These are phyloP conservation scores for Geoglossum cookeanum DNA, from an alignment of 2,329 filamentous ascomycete species.

Conservation along the genomic window DNA sequence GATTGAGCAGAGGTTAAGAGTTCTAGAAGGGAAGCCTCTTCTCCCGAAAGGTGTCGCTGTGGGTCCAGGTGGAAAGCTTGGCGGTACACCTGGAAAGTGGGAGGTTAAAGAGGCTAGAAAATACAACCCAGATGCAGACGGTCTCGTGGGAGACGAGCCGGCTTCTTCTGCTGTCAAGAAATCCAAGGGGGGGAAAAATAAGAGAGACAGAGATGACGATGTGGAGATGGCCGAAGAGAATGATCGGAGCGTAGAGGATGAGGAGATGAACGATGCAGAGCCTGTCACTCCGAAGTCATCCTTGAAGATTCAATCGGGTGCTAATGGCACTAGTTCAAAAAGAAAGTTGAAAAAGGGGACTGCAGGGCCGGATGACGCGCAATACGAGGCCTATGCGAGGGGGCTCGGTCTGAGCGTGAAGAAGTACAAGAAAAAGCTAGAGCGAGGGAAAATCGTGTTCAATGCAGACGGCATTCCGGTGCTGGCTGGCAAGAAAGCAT, in stretches of 20 bases:
- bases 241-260: conserved; percentile 7
- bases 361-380: conserved; percentile 18
- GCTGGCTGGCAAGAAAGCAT: conserved; percentile 54
- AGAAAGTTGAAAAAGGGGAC: conserved; percentile 21
- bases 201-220: conserved; percentile 23
- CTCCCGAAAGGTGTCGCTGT: conserved; percentile 57
- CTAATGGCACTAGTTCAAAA: conserved; percentile 18
- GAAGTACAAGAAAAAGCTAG: conserved; percentile 63
- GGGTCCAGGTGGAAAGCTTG: conserved; percentile 49
- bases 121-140: conserved; percentile 91
- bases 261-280: conserved; percentile 2
- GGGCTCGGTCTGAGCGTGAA: conserved; percentile 50
- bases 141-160: conserved; percentile 49
- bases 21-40: conserved; percentile 77
- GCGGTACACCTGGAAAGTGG: conserved; percentile 53
- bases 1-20: conserved; percentile 57
- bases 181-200: conserved; percentile 32
- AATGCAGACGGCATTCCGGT: conserved; percentile 44
- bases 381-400: conserved; percentile 38
- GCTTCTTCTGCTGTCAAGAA: conserved; percentile 23
- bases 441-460: conserved; percentile 54
- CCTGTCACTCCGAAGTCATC: background rate
- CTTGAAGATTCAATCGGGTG: conserved; percentile 7
- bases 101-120: conserved; percentile 82
- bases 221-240: conserved; percentile 30